Percentiles rank a stretch among this genome's conserved stretches.
Evolutionary conservation across 2,329 filamentous ascomycete genomes (phyloP).

Genomic region (Polychaeton citri): DNA sequence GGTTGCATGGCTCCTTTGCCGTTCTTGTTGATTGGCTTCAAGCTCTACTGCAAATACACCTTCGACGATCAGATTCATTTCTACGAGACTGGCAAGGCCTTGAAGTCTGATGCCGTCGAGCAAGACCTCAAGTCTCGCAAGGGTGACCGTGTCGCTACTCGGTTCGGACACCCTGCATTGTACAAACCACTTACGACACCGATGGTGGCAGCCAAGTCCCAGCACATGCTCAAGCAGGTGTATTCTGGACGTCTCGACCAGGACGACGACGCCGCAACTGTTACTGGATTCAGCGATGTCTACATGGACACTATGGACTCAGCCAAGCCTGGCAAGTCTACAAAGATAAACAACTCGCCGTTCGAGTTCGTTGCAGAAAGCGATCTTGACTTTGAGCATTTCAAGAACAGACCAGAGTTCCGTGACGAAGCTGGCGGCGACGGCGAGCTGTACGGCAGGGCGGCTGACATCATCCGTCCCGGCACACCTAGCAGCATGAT

Average conservation of each 20-base stretch:
- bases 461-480: constrained; percentile 46
- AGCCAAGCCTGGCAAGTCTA: constrained; percentile 43
- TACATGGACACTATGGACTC: constrained; percentile 69
- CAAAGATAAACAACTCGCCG: constrained; percentile 34
- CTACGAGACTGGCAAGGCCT: constrained; percentile 56
- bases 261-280: constrained; percentile 43
- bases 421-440: constrained; percentile 69
- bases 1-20: constrained; percentile 57
- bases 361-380: constrained; percentile 85
- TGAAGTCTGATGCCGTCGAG: constrained; percentile 16
- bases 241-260: constrained; percentile 72
- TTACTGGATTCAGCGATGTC: constrained; percentile 68
- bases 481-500: constrained; percentile 45
- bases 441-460: constrained; percentile 44
- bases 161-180: constrained; percentile 82
- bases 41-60: constrained; percentile 60
- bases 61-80: constrained; percentile 75
- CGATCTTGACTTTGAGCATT: constrained; percentile 81
- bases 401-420: constrained; percentile 82
- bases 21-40: constrained; percentile 69
- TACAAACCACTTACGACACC: constrained; percentile 84
- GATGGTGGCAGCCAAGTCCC: constrained; percentile 86
- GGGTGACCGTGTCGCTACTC: constrained; percentile 56
- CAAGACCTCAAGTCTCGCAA: constrained; percentile 28
- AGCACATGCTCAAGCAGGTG: constrained; percentile 71